These are phyloP conservation scores for Rubia peregrina DNA, from an alignment of 305 asterid species.

Conservation along the genomic window DNA sequence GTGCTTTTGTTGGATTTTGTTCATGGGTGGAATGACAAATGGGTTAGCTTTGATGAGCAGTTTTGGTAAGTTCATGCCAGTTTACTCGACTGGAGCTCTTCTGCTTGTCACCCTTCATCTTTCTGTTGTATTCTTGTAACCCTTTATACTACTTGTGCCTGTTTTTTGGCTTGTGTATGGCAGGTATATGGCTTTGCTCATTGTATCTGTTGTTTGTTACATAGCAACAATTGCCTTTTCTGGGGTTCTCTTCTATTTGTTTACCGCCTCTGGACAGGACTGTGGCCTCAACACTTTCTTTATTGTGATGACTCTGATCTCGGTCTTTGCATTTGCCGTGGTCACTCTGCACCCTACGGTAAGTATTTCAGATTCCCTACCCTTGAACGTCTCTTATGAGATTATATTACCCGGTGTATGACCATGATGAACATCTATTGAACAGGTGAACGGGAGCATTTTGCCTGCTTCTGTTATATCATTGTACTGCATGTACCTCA, in stretches of 20 bases:
- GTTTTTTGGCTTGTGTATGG: constrained; percentile 10
- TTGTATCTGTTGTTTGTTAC: constrained; percentile 80
- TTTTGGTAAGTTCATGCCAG: constrained; percentile 53
- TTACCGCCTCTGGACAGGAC: constrained; percentile 80
- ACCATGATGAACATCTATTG: neutral
- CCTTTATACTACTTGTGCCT: neutral
- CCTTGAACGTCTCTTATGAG: neutral
- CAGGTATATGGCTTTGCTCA: constrained; percentile 83
- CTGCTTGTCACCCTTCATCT: neutral
- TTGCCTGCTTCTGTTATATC: constrained; percentile 87
- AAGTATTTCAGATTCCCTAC: constrained; percentile 28
- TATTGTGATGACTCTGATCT: constrained; percentile 60
- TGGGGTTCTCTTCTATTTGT: constrained; percentile 78
- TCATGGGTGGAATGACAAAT: constrained; percentile 89
- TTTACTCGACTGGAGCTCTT: constrained; percentile 1
- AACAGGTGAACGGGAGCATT: constrained; percentile 77
- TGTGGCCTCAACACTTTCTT: constrained; percentile 91
- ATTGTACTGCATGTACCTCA: constrained; percentile 86
- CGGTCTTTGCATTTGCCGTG: constrained; percentile 60
- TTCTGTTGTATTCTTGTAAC: neutral
- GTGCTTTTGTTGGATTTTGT: constrained; percentile 86
- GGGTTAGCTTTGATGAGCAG: constrained; percentile 92
- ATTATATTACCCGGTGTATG: neutral
- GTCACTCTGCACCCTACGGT: constrained; percentile 84
- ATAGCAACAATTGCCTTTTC: constrained; percentile 64